Conservation (phyloP, 2,329 filamentous ascomycete genomes). For the Fusarium vanettenii region DNA sequence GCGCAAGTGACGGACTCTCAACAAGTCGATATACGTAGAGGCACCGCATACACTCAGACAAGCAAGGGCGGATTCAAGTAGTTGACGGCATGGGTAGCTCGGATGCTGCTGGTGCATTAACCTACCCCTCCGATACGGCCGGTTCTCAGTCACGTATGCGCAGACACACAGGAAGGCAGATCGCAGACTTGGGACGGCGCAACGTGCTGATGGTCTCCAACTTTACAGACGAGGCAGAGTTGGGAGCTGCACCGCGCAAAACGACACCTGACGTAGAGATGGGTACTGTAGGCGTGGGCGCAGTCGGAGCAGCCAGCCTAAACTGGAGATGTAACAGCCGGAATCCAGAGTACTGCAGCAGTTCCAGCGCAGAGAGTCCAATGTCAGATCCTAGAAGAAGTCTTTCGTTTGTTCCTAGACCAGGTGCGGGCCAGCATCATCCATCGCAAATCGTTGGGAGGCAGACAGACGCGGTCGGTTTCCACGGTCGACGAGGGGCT, state of each 20-base stretch:
- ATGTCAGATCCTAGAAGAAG: slow-evolving; percentile 11
- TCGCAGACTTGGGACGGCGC: neutral
- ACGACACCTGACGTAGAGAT: slow-evolving; percentile 11
- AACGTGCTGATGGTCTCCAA: slow-evolving; percentile 6
- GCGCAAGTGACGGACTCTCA: slow-evolving; percentile 28
- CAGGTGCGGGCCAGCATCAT: slow-evolving; percentile 33
- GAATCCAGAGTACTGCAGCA: slow-evolving; percentile 1
- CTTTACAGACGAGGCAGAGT: slow-evolving; percentile 18
- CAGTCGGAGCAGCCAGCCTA: slow-evolving; percentile 11
- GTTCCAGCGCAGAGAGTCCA: slow-evolving; percentile 4
- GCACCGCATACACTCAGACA: slow-evolving; percentile 26
- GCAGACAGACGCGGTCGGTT: slow-evolving; percentile 20
- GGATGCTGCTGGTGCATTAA: slow-evolving; percentile 22
- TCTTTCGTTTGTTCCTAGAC: slow-evolving; percentile 22
- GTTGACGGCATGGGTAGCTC: slow-evolving; percentile 29
- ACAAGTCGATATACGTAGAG: slow-evolving; percentile 31
- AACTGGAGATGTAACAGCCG: slow-evolving; percentile 7
- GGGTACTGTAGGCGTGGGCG: slow-evolving; percentile 5
- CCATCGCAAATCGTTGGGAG: slow-evolving; percentile 20
- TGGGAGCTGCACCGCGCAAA: slow-evolving; percentile 16
- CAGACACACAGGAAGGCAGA: neutral
- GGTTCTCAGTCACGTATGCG: slow-evolving; percentile 15
- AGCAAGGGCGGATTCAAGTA: slow-evolving; percentile 25
- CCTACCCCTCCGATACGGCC: slow-evolving; percentile 25
- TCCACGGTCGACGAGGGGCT: slow-evolving; percentile 28